Evolutionary conservation across 768 basidiomycete species (phyloP).

Genomic region (Amanita rubescens): DNA sequence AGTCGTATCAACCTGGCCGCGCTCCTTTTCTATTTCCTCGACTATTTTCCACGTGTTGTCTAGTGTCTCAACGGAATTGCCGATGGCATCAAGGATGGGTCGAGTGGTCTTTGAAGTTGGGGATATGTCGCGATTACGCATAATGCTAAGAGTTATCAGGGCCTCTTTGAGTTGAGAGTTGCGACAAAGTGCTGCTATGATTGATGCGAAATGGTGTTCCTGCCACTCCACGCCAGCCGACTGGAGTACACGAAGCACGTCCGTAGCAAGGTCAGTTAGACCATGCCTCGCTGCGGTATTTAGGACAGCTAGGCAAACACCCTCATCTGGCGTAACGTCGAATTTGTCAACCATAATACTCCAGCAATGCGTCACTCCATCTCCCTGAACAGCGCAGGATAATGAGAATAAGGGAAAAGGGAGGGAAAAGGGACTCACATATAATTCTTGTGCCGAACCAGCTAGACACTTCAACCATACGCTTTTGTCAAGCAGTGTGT

Average conservation of each 20-base stretch:
- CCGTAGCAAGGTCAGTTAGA: constrained; percentile 59
- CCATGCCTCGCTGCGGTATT: constrained; percentile 69
- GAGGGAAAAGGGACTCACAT: constrained; percentile 44
- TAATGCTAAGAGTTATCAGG: constrained; percentile 46
- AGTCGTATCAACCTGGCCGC: constrained; percentile 43
- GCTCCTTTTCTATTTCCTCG: constrained; percentile 50
- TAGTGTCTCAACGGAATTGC: constrained; percentile 40
- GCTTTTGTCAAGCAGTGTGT: constrained; percentile 42
- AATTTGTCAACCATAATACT: constrained; percentile 43
- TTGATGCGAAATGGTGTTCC: constrained; percentile 73
- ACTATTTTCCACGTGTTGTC: constrained; percentile 61
- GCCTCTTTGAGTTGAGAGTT: constrained; percentile 55
- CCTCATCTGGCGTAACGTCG: constrained; percentile 63
- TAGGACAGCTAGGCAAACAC: constrained; percentile 60
- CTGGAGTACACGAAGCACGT: constrained; percentile 53
- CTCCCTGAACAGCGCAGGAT: constrained; percentile 42
- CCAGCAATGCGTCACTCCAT: constrained; percentile 65
- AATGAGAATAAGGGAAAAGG: constrained; percentile 1
- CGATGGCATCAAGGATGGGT: constrained; percentile 45
- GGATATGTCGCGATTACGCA: constrained; percentile 46
- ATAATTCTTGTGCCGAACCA: constrained; percentile 55
- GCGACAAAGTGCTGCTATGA: constrained; percentile 67
- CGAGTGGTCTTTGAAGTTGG: constrained; percentile 45
- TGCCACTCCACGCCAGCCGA: constrained; percentile 37
- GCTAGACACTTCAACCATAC: constrained; percentile 65